Conservation (phyloP, 139 green algal species). For the Chlamydomonas schloesseri region DNA sequence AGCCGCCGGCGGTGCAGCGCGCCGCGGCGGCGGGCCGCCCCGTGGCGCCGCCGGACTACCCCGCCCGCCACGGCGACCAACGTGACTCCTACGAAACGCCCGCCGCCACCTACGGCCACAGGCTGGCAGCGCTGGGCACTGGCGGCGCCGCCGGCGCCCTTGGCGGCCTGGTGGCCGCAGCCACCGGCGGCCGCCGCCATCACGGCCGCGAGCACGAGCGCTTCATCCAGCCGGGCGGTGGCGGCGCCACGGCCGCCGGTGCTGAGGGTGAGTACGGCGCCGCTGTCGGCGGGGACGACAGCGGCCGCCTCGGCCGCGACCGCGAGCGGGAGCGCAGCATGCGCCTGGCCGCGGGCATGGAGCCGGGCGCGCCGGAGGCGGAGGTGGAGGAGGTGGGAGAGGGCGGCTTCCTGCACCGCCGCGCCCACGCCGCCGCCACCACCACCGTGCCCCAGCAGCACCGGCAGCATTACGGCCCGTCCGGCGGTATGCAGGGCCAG, state of each 20-base stretch:
- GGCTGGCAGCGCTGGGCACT: not conserved
- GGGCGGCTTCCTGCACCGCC: not conserved
- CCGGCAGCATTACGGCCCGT: no score
- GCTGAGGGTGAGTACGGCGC: not conserved
- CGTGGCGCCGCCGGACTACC: not conserved
- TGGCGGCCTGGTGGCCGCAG: not conserved
- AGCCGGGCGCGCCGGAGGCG: not conserved
- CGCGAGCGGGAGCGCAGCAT: slow-evolving; percentile 23
- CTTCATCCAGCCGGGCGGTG: not conserved
- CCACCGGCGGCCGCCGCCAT: not conserved
- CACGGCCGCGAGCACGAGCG: not conserved
- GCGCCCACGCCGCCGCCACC: not conserved
- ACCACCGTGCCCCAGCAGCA: no score
- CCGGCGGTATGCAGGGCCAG: no score
- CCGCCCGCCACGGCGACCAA: not conserved
- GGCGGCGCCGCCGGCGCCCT: not conserved
- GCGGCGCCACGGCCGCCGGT: not conserved
- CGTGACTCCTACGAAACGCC: not conserved
- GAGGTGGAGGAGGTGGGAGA: not conserved
- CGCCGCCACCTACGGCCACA: not conserved
- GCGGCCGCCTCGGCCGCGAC: not conserved
- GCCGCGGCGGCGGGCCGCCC: not conserved
- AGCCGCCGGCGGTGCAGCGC: not conserved
- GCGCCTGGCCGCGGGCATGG: not conserved
- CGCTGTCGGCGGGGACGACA: no score